A percentile compares a stretch with the other conserved stretches of the same genome.
These are phyloP conservation scores for Blastocladiella britannica DNA, from an alignment of 192 early-diverging fungal species.

Conservation along the genomic window DNA sequence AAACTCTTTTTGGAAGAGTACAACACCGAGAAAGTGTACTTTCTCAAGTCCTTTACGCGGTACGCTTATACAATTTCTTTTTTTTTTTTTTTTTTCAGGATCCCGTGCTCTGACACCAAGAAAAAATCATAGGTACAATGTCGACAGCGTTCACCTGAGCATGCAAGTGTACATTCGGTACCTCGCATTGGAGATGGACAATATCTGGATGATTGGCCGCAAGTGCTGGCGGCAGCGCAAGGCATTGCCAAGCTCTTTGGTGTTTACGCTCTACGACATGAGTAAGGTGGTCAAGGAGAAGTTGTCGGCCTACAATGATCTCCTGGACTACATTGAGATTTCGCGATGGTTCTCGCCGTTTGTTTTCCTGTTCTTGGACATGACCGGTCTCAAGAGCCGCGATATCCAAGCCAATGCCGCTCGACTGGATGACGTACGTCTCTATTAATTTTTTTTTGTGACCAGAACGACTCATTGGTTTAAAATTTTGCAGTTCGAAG, in stretches of 20 bases:
- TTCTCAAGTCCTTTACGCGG: background rate
- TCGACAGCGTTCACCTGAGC: background rate
- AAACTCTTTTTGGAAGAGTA: background rate
- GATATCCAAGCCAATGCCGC: constrained; percentile 52
- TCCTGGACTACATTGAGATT: constrained; percentile 38
- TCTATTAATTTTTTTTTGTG: constrained; percentile 1
- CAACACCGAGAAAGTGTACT: background rate
- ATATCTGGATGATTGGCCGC: background rate
- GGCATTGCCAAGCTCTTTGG: background rate
- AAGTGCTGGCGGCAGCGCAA: background rate
- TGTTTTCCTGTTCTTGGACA: constrained; percentile 42
- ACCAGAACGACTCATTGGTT: background rate
- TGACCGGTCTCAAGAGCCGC: constrained; percentile 34
- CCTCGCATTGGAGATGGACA: background rate
- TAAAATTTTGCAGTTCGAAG: constrained; percentile 20
- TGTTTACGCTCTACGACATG: background rate
- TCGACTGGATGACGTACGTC: constrained; percentile 36
- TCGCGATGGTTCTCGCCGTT: constrained; percentile 48
- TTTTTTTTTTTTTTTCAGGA: background rate
- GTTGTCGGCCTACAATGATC: background rate
- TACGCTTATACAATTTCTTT: no score
- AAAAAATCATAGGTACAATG: background rate
- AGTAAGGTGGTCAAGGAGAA: background rate
- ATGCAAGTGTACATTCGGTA: background rate
- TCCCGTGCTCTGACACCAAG: background rate